These are phyloP conservation scores for Asterophora lycoperdoides DNA, from an alignment of 768 basidiomycete species.

Conservation along the genomic window DNA sequence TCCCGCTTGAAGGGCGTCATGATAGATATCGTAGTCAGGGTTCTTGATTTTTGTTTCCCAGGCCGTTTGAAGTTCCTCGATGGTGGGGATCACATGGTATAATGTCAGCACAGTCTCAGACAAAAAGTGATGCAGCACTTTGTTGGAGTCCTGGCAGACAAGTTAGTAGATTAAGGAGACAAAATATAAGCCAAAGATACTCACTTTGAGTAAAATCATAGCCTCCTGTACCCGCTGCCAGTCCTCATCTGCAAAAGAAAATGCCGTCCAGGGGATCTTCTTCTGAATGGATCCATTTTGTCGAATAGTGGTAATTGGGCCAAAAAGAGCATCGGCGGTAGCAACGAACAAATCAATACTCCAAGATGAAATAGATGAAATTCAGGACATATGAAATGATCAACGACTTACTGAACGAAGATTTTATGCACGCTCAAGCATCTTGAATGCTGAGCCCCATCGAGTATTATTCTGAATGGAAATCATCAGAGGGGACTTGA, in stretches of 20 bases:
- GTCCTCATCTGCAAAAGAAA: slow-evolving; percentile 1
- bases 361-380: slow-evolving; percentile 3
- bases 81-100: slow-evolving; percentile 21
- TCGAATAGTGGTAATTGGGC: slow-evolving; percentile 9
- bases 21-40: slow-evolving; percentile 13
- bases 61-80: slow-evolving; percentile 23
- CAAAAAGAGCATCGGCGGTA: not conserved
- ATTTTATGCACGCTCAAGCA: slow-evolving; percentile 17
- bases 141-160: slow-evolving; percentile 20
- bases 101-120: slow-evolving; percentile 21
- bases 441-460: slow-evolving; percentile 23
- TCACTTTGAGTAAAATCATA: slow-evolving; percentile 1
- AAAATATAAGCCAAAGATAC: not conserved
- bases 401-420: slow-evolving; percentile 16
- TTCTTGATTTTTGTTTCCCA: slow-evolving; percentile 24
- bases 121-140: slow-evolving; percentile 20
- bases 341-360: slow-evolving; percentile 10
- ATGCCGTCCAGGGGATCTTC: slow-evolving; percentile 8
- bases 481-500: slow-evolving; percentile 16
- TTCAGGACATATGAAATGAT: slow-evolving; percentile 14
- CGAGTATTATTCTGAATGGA: slow-evolving; percentile 22
- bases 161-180: not conserved
- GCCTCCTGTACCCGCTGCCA: slow-evolving; percentile 6
- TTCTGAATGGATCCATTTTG: not conserved
- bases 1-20: slow-evolving; percentile 14